Evolutionary conservation across 1,284 basidiomycete genomes (phyloP), one percentile per base, ranked within the genome.

Genomic region (Agroathelia rolfsii): DNA sequence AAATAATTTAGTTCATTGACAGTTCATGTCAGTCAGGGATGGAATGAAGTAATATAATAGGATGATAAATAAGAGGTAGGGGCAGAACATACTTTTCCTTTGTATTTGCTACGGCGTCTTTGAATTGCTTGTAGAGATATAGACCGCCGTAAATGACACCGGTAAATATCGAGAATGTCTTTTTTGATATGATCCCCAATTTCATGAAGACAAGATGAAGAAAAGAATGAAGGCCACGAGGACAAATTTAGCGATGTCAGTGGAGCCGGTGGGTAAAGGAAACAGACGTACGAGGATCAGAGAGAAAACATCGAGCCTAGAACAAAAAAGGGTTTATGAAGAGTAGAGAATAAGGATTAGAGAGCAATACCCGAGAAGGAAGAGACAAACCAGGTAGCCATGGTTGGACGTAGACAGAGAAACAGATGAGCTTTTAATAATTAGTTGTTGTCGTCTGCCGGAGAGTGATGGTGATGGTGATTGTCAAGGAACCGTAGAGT

Each of bases 81-180:
- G 24, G 20, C 32, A n/a, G 16, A 6, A 56, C 62, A 38, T 43
- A 72, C 72, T 56, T 60, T 37, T 64, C 57, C 50, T 70, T 71
- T 0, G 66, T 67, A 3, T 59, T 54, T 34, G 59, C 45, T 12
- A 69, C 40, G 5, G 59, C 49, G 12, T 60, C 44, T 2, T 62
- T 58, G 20, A 73, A 45, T 12, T 51, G 43, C 23, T 55, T 48
- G 1, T 51, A 47, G 9, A 58, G 41, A 35, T 52, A 55, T 3
- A 66, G 24, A 12, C 66, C 41, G 6, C 49, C 62, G 21, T 66
- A 54, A 19, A 70, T 48, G 28, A 58, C 45, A 2, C 63, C 69
- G 15, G 61, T 59, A 34, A 67, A 55, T 13, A 71, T 38, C 12
- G 52, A 41, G 2, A 66, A 39, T 1, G 64, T 72, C 73, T 76